Base-by-base conservation (phyloP, 768 basidiomycete species). In the Brasilioporus rufonigricans region DNA sequence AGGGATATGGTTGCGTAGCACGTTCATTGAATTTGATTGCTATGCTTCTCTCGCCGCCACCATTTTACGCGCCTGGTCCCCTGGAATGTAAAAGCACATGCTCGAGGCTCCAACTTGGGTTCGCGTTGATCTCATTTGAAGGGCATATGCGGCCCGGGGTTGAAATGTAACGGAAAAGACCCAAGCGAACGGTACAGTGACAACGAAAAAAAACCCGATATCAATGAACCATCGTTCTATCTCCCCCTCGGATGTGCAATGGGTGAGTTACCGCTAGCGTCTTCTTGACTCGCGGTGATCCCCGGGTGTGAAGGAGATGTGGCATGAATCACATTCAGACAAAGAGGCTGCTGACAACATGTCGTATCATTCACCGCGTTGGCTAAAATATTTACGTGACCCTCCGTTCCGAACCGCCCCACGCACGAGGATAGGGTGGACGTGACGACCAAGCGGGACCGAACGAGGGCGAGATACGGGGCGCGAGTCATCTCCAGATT, bases 401-500 rank as follows among this genome's bases (percentile, higher is more conserved):
- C 33, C 16, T 39, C 32, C 19, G 52, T 54, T 60, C 50, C 58
- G 52, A 56, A 32, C 27, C 32, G 21, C 40, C 36, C 33, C 32
- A 26, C 33, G 39, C 39, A 8, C 19, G 39, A 31, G 27, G 44
- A 12, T n/a, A 14, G 33, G 33, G 33, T 14, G 33, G 33, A 33
- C 12, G 12, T 11, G 27, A 29, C 27, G 4, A 9, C 7, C 33
- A 13, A 4, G 3, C 33, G 33, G 33, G 33, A 33, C 33, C 10
- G 33, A 14, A 33, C 7, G 33, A 29, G n/a, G n/a, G 27, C 27
- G 39, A 27, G 48, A 23, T 41, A 39, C 18, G 44, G n/a, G 39
- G 27, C 21, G 11, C 5, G 26, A 13, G 21, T 32, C 57, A 71
- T 57, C 56, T 61, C 88, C 89, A 90, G 55, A 90, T 77, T 36